Evolutionary conservation across 345 rosid genomes (phyloP).

Genomic region (Citrus medica): DNA sequence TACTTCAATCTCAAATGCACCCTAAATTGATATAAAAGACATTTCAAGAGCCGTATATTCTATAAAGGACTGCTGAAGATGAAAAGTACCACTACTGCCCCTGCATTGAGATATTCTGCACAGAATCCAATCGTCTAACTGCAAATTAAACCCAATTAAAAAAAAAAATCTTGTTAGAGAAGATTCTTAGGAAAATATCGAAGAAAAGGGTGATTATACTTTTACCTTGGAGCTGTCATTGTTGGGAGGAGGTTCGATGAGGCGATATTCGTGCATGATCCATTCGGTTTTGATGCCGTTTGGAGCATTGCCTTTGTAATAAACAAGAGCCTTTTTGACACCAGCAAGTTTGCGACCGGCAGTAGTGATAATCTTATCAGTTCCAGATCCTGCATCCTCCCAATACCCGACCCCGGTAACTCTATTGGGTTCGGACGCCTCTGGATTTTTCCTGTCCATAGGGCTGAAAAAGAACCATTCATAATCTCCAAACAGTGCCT

Average conservation of each 20-base stretch:
- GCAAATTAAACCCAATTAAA: not conserved
- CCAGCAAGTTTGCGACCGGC: slow-evolving; percentile 86
- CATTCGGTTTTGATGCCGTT: slow-evolving; percentile 95
- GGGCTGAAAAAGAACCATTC: too few species aligned
- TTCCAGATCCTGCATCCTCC: slow-evolving; percentile 76
- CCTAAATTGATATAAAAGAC: too few species aligned
- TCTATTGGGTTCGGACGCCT: slow-evolving; percentile 86
- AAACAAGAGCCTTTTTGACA: slow-evolving; percentile 91
- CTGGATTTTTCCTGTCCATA: slow-evolving; percentile 61
- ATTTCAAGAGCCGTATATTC: too few species aligned
- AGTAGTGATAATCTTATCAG: slow-evolving; percentile 66
- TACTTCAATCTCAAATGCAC: too few species aligned
- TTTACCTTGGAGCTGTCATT: slow-evolving; percentile 67
- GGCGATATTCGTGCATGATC: slow-evolving; percentile 98
- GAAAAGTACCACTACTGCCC: too few species aligned
- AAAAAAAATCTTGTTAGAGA: not conserved
- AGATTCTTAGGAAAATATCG: not conserved
- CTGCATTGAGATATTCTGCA: slow-evolving; percentile 48
- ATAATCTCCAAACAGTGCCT: slow-evolving; percentile 67
- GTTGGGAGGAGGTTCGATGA: slow-evolving; percentile 48
- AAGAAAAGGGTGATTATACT: too few species aligned
- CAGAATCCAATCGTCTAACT: slow-evolving; percentile 96
- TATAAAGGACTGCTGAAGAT: too few species aligned
- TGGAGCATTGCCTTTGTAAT: slow-evolving; percentile 88
- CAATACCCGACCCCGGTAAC: slow-evolving; percentile 98